A percentile compares a stretch with the other conserved stretches of the same genome.
Evolutionary conservation across 73 alveolate species (phyloP).

Genomic region (Paramecium sonneborni): DNA sequence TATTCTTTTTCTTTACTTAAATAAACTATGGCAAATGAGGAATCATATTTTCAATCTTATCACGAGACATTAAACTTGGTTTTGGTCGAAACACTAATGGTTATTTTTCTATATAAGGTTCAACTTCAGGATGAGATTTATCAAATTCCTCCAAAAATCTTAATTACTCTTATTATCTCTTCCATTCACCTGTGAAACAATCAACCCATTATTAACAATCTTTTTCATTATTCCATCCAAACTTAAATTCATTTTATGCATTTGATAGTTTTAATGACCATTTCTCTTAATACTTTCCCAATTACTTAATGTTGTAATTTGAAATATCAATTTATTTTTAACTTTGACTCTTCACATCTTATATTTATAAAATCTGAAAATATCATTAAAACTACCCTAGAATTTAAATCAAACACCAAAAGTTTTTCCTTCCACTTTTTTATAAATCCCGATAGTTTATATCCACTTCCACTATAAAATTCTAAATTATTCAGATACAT

Average conservation of each 20-base stretch:
- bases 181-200: neutral
- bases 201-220: neutral
- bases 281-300: neutral
- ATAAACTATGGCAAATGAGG: neutral
- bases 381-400: neutral
- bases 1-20: neutral
- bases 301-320: neutral
- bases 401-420: neutral
- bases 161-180: neutral
- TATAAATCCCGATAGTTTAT: neutral
- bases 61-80: neutral
- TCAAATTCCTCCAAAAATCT: neutral
- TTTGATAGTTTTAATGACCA: neutral
- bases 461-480: neutral
- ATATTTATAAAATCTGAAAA: neutral
- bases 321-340: neutral
- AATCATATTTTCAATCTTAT: neutral
- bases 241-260: neutral
- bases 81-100: neutral
- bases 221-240: neutral
- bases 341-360: neutral
- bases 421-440: neutral
- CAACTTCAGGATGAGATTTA: neutral
- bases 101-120: neutral
- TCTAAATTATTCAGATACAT: neutral